phyloP scores from a whole-genome alignment of 2,329 filamentous ascomycete species.

The Pestalotiopsis sp. region DNA sequence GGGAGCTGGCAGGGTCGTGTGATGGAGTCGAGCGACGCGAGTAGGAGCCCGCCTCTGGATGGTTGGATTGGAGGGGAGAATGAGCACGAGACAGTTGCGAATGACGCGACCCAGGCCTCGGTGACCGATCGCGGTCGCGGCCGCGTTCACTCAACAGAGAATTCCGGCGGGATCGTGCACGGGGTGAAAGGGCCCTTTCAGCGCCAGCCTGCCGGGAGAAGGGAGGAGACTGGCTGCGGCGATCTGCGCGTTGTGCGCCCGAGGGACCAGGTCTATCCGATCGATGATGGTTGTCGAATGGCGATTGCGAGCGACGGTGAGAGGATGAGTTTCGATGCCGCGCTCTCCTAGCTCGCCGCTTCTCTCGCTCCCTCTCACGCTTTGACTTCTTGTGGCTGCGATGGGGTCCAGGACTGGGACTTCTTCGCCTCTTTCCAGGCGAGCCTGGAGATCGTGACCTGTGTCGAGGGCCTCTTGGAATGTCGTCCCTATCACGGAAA shows the following conservation, averaged over 20 bases:
- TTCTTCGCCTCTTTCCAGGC: constrained; percentile 42
- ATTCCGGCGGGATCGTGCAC: constrained; percentile 21
- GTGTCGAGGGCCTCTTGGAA: constrained; percentile 34
- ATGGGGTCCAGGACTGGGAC: constrained; percentile 42
- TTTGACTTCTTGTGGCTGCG: constrained; percentile 42
- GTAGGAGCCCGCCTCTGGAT: constrained; percentile 26
- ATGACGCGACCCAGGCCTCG: constrained; percentile 17
- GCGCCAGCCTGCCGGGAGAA: constrained; percentile 22
- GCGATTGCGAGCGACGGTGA: constrained; percentile 29
- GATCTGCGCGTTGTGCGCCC: constrained; percentile 23
- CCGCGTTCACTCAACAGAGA: constrained; percentile 27
- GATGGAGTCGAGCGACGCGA: constrained; percentile 27
- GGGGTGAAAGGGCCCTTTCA: constrained; percentile 21
- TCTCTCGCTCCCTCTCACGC: constrained; percentile 31
- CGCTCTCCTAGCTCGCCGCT: constrained; percentile 23
- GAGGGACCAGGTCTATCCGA: constrained; percentile 25
- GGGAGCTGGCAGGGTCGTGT: constrained; percentile 23
- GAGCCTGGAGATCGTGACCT: constrained; percentile 39
- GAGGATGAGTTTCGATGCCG: constrained; percentile 22
- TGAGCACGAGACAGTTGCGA: constrained; percentile 29
- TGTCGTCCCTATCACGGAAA: constrained; percentile 35
- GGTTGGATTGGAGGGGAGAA: constrained; percentile 27
- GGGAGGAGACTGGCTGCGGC: constrained; percentile 28
- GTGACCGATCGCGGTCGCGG: constrained; percentile 30
- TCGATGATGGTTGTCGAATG: constrained; percentile 24